phyloP scores from a whole-genome alignment of 331 rosid genomes.

The Acacia pycnantha region DNA sequence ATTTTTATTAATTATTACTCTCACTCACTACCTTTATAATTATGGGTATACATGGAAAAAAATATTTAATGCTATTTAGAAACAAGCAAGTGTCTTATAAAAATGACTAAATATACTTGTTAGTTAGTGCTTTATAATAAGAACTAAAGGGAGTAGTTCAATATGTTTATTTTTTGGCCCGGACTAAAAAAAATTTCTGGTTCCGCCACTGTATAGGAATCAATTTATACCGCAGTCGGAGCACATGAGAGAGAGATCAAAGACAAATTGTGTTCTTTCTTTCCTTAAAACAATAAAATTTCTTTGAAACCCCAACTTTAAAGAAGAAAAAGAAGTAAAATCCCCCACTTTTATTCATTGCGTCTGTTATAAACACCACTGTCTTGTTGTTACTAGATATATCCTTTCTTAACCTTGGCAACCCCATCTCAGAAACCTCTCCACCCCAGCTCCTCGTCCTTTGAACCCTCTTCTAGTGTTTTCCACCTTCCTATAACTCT shows the following conservation, averaged over 20 bases:
- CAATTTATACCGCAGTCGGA: not conserved
- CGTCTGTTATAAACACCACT: not conserved
- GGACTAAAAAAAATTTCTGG: no score
- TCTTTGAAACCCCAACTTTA: not conserved
- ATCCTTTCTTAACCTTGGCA: no score
- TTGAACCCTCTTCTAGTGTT: slow-evolving; percentile 34
- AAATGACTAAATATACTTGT: no score
- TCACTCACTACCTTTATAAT: no score
- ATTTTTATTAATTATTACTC: no score
- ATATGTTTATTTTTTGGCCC: no score
- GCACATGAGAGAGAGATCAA: not conserved
- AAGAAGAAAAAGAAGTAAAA: not conserved
- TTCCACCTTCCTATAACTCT: not conserved
- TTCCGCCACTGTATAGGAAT: no score
- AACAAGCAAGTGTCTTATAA: no score
- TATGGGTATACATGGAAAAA: no score
- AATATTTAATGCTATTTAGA: no score
- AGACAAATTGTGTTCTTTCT: not conserved
- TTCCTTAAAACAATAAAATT: not conserved
- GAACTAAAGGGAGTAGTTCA: no score
- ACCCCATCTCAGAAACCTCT: not conserved
- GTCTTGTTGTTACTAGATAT: not conserved
- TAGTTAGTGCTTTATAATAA: no score
- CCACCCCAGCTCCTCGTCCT: slow-evolving; percentile 8
- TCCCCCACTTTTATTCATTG: not conserved